Conservation (phyloP, 768 basidiomycete species). For the Floccularia luteovirens region DNA sequence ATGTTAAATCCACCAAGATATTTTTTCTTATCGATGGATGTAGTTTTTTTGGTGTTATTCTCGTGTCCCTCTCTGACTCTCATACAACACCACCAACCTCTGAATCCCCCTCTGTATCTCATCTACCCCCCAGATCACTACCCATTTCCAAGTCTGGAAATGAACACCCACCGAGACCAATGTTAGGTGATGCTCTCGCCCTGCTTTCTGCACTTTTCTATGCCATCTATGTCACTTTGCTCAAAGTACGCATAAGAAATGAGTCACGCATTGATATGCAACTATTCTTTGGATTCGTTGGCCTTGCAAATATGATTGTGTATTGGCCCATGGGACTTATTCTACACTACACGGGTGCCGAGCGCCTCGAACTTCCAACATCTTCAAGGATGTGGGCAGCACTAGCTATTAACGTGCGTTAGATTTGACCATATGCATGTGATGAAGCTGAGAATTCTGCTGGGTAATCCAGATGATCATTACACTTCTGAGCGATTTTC, state of each 20-base stretch:
- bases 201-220: constrained; percentile 85
- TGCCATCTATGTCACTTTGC: constrained; percentile 78
- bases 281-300: constrained; percentile 92
- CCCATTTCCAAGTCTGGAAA: constrained; percentile 8
- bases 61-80: constrained; percentile 89
- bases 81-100: constrained; percentile 16
- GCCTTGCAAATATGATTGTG: constrained; percentile 71
- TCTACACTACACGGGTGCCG: constrained; percentile 66
- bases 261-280: constrained; percentile 90
- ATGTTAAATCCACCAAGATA: not conserved
- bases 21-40: not conserved
- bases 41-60: constrained; percentile 63
- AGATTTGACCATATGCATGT: not conserved
- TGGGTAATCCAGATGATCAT: constrained; percentile 59
- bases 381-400: constrained; percentile 29
- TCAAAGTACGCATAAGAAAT: constrained; percentile 79
- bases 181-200: constrained; percentile 78
- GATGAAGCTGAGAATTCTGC: not conserved
- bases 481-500: constrained; percentile 76
- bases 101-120: constrained; percentile 5
- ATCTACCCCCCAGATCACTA: constrained; percentile 7
- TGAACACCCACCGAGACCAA: constrained; percentile 21
- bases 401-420: constrained; percentile 31
- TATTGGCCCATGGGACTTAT: constrained; percentile 75
- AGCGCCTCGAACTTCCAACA: constrained; percentile 67